Conservation (phyloP, 371 early-diverging fungal genomes). For the Apophysomyces trapeziformis region DNA sequence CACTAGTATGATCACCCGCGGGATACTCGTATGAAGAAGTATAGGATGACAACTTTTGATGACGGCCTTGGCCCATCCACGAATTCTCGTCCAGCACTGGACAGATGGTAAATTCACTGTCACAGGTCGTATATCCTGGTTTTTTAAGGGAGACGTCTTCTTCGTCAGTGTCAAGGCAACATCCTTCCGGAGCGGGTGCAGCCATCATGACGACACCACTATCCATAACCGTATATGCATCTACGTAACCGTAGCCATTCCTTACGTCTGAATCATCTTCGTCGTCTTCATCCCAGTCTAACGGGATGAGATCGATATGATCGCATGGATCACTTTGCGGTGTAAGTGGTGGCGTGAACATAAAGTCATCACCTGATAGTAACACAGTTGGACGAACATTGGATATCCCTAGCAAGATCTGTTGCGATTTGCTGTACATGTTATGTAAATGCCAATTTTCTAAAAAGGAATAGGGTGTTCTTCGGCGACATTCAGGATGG, state of each 20-base stretch:
- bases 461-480: slow-evolving; percentile 41
- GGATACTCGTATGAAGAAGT: background rate
- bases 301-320: slow-evolving; percentile 13
- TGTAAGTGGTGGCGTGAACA: slow-evolving; percentile 50
- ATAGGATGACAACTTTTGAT: background rate
- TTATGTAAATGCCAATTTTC: slow-evolving; percentile 50
- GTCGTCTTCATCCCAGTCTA: slow-evolving; percentile 21
- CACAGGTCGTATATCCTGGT: background rate
- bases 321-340: slow-evolving; percentile 19
- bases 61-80: slow-evolving; percentile 18
- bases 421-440: slow-evolving; percentile 57
- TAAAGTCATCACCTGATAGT: slow-evolving; percentile 49
- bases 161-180: background rate
- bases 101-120: background rate
- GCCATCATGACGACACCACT: slow-evolving; percentile 27
- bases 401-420: slow-evolving; percentile 44
- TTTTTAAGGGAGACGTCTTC: background rate
- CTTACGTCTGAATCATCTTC: slow-evolving; percentile 13
- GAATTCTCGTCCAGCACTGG: slow-evolving; percentile 19
- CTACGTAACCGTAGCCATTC: background rate
- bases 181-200: slow-evolving; percentile 20
- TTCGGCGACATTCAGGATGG: slow-evolving; percentile 29
- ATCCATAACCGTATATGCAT: slow-evolving; percentile 9
- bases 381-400: slow-evolving; percentile 42
- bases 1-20: background rate